Conservation (phyloP, 352 stramenopile genomes). For the Pilasporangium apinafurcum region DNA sequence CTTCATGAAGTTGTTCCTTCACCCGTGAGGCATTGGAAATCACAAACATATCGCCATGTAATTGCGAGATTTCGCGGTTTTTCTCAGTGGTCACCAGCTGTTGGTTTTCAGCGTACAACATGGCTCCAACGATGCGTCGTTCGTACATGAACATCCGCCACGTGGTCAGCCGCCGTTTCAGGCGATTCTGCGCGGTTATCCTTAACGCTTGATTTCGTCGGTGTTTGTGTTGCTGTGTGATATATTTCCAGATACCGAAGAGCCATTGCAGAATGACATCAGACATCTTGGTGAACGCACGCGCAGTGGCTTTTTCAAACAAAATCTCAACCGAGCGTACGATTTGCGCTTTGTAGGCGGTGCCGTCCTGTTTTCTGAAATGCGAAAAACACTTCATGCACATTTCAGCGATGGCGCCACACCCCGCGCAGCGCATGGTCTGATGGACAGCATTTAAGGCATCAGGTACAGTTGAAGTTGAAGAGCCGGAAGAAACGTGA, state of each 20-base stretch:
- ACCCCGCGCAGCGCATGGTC: constrained; percentile 44
- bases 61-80: constrained; percentile 30
- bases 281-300: constrained; percentile 51
- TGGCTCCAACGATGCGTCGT: constrained; percentile 57
- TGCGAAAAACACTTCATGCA: constrained; percentile 63
- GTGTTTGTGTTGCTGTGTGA: constrained; percentile 20
- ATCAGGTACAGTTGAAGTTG: background rate
- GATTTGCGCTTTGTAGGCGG: constrained; percentile 62
- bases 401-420: constrained; percentile 57
- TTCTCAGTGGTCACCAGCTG: constrained; percentile 36
- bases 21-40: constrained; percentile 21
- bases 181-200: constrained; percentile 12
- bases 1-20: constrained; percentile 26
- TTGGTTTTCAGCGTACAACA: constrained; percentile 62
- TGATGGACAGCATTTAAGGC: background rate
- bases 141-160: constrained; percentile 61
- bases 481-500: no score
- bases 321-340: constrained; percentile 52
- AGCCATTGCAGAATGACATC: constrained; percentile 55
- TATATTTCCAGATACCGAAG: constrained; percentile 51
- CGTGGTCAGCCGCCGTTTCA: constrained; percentile 30
- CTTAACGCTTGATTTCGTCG: constrained; percentile 10
- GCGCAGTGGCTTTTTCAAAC: constrained; percentile 48
- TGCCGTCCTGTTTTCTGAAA: constrained; percentile 53
- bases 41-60: constrained; percentile 63